Percentiles rank a stretch among this genome's conserved stretches.
Conservation (phyloP, 306 rosid species). For the Geum urbanum region DNA sequence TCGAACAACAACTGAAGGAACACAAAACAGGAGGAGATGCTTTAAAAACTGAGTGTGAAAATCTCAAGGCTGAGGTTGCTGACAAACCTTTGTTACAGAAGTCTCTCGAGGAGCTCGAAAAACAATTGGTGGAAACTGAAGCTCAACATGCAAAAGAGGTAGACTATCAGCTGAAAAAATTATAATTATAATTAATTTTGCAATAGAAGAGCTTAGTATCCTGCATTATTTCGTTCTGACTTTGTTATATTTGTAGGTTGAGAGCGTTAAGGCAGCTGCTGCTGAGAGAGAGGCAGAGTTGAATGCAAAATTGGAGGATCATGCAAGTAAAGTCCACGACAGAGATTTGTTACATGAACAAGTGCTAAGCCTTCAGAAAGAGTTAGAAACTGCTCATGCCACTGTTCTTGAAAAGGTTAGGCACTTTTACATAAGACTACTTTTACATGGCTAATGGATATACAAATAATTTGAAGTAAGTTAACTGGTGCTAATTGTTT, state of each 20-base stretch:
- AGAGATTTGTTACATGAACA: constrained; percentile 53
- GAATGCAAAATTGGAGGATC: constrained; percentile 57
- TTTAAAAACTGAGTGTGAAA: constrained; percentile 58
- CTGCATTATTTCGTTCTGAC: constrained; percentile 20
- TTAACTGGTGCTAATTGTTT: neutral
- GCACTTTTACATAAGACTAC: neutral
- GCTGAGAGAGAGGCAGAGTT: constrained; percentile 61
- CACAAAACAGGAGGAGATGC: constrained; percentile 50
- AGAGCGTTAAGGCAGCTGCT: constrained; percentile 48
- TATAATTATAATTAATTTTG: neutral
- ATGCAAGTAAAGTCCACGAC: constrained; percentile 40
- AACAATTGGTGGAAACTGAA: constrained; percentile 52
- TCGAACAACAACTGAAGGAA: constrained; percentile 69
- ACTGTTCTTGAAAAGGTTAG: constrained; percentile 56
- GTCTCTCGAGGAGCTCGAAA: constrained; percentile 57
- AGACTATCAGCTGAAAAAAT: constrained; percentile 14
- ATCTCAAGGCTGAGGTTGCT: constrained; percentile 53
- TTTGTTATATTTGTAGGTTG: constrained; percentile 44
- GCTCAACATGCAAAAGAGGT: constrained; percentile 70
- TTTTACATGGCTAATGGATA: neutral
- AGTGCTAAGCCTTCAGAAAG: constrained; percentile 58
- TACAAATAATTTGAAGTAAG: neutral
- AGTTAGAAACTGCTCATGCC: constrained; percentile 52
- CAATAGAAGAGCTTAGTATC: neutral
- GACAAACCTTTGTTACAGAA: constrained; percentile 58